Evolutionary conservation across 202 grass and related monocot genomes (phyloP).

Genomic region (Elaeis oleifera): DNA sequence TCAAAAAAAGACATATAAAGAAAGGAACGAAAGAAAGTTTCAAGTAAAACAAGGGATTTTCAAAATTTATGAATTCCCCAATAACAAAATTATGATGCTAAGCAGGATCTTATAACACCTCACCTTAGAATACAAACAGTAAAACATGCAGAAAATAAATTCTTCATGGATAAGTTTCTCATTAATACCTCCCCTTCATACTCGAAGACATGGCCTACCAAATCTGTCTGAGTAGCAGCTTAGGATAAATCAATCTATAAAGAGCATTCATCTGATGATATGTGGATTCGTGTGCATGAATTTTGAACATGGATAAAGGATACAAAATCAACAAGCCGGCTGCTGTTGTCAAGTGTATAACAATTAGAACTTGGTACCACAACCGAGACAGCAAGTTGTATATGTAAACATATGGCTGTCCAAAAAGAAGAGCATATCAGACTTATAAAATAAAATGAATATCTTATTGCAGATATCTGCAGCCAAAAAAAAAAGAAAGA

Average conservation of each 20-base stretch:
- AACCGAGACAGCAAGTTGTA: constrained; percentile 23
- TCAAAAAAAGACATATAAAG: too few relatives aligned
- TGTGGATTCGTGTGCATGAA: constrained; percentile 9
- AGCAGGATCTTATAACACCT: too few relatives aligned
- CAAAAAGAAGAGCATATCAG: constrained; percentile 18
- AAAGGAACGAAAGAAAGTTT: too few relatives aligned
- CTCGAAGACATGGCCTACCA: constrained; percentile 52
- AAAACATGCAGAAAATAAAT: not conserved
- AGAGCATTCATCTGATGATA: constrained; percentile 3
- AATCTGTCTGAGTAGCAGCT: constrained; percentile 54
- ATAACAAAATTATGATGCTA: too few relatives aligned
- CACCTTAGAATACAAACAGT: too few relatives aligned
- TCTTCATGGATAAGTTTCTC: constrained; percentile 4
- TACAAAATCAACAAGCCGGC: constrained; percentile 91
- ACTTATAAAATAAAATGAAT: not conserved
- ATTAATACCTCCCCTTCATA: constrained; percentile 59
- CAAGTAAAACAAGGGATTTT: too few relatives aligned
- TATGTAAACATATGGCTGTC: constrained; percentile 18
- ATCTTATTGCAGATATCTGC: not conserved
- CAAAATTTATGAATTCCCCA: too few relatives aligned
- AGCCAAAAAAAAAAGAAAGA: too few relatives aligned
- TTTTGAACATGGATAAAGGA: constrained; percentile 34
- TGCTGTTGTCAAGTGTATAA: constrained; percentile 65
- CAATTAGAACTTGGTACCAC: constrained; percentile 68
- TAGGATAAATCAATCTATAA: constrained; percentile 45